Conservation (phyloP, 2,329 filamentous ascomycete genomes). For the Colletotrichum nymphaeae region DNA sequence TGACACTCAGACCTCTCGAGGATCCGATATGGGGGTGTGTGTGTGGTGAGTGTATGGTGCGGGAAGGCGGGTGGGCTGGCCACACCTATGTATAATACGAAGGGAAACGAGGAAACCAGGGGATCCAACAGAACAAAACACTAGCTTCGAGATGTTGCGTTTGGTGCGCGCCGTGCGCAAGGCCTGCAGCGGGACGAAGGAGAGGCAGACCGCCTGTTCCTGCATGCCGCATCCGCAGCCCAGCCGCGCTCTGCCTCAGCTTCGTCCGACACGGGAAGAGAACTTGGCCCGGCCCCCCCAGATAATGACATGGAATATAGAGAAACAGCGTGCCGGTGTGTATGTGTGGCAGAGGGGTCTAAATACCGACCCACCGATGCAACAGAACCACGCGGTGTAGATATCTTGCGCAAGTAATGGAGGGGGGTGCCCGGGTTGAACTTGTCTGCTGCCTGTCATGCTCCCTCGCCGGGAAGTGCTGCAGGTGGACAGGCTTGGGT, state of each 20-base stretch:
- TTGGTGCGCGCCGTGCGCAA: conserved; percentile 21
- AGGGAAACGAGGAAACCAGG: conserved; percentile 14
- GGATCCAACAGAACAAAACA: conserved; percentile 24
- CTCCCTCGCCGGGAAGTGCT: not conserved
- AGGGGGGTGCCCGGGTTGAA: not conserved
- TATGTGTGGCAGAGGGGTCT: not conserved
- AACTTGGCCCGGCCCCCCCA: conserved; percentile 9
- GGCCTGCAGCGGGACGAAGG: conserved; percentile 16
- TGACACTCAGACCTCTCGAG: not conserved
- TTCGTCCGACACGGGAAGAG: conserved; percentile 24
- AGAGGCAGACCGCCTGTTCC: not conserved
- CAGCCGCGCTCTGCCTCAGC: conserved; percentile 20
- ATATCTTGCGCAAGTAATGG: not conserved
- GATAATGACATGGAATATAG: not conserved
- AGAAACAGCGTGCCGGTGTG: not conserved
- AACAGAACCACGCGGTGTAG: conserved; percentile 8
- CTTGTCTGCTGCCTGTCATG: not conserved
- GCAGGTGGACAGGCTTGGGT: not conserved
- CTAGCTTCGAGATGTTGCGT: conserved; percentile 19
- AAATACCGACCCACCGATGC: conserved; percentile 4
- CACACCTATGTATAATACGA: conserved; percentile 17
- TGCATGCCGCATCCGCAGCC: conserved; percentile 17
- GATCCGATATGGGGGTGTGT: not conserved
- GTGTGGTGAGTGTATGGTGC: not conserved
- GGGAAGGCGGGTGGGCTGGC: conserved; percentile 4